These are phyloP conservation scores for Poteriospumella lacustris DNA, from an alignment of 108 stramenopile species.

Conservation along the genomic window DNA sequence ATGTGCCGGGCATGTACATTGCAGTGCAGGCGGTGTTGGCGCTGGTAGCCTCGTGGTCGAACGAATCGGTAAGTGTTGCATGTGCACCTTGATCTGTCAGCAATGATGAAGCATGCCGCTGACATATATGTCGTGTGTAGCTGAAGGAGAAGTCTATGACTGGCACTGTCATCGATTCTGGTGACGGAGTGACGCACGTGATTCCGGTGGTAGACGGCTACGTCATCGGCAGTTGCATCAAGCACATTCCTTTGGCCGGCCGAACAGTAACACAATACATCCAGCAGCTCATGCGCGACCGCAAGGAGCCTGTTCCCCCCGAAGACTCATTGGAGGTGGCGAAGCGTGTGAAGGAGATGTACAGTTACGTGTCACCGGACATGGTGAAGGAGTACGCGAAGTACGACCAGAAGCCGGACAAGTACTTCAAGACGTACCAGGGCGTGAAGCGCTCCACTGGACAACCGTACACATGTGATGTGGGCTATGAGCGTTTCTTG, in stretches of 20 bases:
- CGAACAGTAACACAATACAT: conserved; percentile 63
- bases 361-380: conserved; percentile 63
- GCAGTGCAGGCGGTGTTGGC: conserved; percentile 95
- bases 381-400: conserved; percentile 65
- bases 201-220: conserved; percentile 63
- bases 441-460: conserved; percentile 28
- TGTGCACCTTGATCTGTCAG: no score
- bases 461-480: conserved; percentile 35
- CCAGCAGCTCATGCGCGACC: conserved; percentile 71
- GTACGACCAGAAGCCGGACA: conserved; percentile 62
- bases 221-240: conserved; percentile 59
- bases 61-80: no score
- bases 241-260: conserved; percentile 58
- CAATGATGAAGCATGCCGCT: no score
- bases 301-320: conserved; percentile 61
- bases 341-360: conserved; percentile 66
- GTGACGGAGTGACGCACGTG: conserved; percentile 62
- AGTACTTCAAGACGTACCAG: conserved; percentile 57
- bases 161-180: conserved; percentile 59
- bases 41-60: conserved; percentile 61
- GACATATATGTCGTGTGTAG: no score
- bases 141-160: no score
- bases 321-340: conserved; percentile 63
- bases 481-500: conserved; percentile 63
- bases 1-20: conserved; percentile 99